A percentile compares a stretch with the other conserved stretches of the same genome.
phyloP scores from a whole-genome alignment of 2,329 filamentous ascomycete species.

The Fragosphaeria purpurea region DNA sequence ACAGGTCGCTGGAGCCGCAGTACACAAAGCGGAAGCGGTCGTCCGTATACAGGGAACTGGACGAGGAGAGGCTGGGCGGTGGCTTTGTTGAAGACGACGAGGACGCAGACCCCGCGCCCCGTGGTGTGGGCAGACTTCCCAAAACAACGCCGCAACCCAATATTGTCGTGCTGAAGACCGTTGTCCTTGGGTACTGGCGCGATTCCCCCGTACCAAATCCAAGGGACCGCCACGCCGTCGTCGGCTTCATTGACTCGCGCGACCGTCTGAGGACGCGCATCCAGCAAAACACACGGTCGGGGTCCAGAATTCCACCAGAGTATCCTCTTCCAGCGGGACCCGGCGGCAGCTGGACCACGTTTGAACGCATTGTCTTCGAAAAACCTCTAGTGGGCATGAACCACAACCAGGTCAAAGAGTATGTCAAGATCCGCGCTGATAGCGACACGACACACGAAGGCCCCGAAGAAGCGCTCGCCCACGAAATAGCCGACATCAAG shows the following conservation, averaged over 20 bases:
- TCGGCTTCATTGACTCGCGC: conserved; percentile 52
- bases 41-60: conserved; percentile 38
- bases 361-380: conserved; percentile 50
- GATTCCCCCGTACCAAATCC: conserved; percentile 42
- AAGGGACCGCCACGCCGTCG: conserved; percentile 45
- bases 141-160: too few species aligned
- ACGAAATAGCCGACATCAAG: conserved; percentile 33
- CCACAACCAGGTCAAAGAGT: conserved; percentile 51
- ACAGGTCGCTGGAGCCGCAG: conserved; percentile 26
- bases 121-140: too few species aligned
- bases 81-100: too few species aligned
- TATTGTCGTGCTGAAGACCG: conserved; percentile 27
- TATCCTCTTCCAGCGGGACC: conserved; percentile 46
- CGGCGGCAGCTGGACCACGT: conserved; percentile 55
- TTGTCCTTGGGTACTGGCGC: conserved; percentile 50
- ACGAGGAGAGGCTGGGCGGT: conserved; percentile 29
- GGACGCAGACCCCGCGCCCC: too few species aligned
- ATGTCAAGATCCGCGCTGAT: conserved; percentile 44
- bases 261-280: conserved; percentile 52
- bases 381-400: conserved; percentile 45
- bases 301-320: conserved; percentile 34
- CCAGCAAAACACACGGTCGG: conserved; percentile 37
- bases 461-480: conserved; percentile 27
- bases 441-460: conserved; percentile 21
- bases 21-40: conserved; percentile 48